phyloP scores from a whole-genome alignment of 495 filamentous ascomycete genomes.

The Neurospora sp. region DNA sequence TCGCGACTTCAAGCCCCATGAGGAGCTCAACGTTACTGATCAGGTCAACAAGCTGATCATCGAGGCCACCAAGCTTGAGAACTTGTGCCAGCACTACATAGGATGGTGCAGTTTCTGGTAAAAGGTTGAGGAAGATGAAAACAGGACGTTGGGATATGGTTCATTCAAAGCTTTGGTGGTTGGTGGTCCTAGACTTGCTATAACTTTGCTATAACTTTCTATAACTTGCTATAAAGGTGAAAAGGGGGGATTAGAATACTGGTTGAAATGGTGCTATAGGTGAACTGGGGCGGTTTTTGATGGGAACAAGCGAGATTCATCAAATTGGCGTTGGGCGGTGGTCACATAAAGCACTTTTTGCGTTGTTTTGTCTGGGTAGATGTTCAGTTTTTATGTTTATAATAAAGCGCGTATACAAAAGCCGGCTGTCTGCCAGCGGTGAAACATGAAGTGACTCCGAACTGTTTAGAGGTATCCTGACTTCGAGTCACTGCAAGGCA shows the following conservation, averaged over 20 bases:
- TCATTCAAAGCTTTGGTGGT: neutral
- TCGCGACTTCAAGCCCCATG: slow-evolving; percentile 53
- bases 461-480: neutral
- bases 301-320: neutral
- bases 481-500: too few species aligned
- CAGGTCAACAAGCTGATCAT: slow-evolving; percentile 91
- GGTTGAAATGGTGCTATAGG: neutral
- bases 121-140: neutral
- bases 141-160: neutral
- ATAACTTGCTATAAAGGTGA: neutral
- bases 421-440: neutral
- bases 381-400: neutral
- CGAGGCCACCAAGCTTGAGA: slow-evolving; percentile 93
- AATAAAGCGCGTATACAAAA: neutral
- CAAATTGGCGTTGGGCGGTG: neutral
- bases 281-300: neutral
- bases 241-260: neutral
- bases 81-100: slow-evolving; percentile 97
- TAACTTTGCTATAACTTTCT: neutral
- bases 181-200: neutral
- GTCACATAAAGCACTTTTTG: neutral
- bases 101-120: slow-evolving; percentile 95
- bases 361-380: neutral
- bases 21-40: slow-evolving; percentile 74
- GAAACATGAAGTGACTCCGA: neutral